These are phyloP conservation scores for Spiromastix sp. DNA, from an alignment of 2,329 filamentous ascomycete genomes.

Conservation along the genomic window DNA sequence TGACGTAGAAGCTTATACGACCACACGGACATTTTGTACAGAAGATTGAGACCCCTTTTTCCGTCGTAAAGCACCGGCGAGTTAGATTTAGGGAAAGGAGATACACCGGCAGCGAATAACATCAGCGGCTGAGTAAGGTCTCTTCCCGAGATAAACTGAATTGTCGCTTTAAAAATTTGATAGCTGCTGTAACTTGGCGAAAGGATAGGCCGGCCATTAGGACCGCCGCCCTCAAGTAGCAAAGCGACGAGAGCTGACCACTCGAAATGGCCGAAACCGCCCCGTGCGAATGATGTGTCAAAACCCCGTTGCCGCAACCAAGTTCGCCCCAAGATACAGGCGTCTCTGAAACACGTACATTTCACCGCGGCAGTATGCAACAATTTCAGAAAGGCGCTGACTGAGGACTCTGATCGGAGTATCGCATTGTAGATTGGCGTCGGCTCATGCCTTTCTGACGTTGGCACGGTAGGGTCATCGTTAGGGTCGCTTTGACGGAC, in stretches of 20 bases:
- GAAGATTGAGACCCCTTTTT: constrained; percentile 61
- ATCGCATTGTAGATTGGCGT: constrained; percentile 88
- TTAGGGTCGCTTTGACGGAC: constrained; percentile 47
- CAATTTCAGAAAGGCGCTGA: constrained; percentile 63
- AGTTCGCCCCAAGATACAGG: constrained; percentile 72
- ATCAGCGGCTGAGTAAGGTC: constrained; percentile 61
- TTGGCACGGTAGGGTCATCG: constrained; percentile 31
- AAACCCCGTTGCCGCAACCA: constrained; percentile 89
- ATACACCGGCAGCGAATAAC: constrained; percentile 24
- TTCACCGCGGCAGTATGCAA: constrained; percentile 59
- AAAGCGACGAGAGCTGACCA: constrained; percentile 75
- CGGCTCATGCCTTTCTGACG: constrained; percentile 23
- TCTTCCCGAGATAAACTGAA: constrained; percentile 74
- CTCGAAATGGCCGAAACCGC: constrained; percentile 89
- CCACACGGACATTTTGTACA: constrained; percentile 86
- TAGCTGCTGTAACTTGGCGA: constrained; percentile 78
- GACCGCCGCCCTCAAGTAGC: constrained; percentile 65
- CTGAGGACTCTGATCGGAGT: constrained; percentile 64
- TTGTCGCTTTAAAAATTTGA: constrained; percentile 83
- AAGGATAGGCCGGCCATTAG: constrained; percentile 59
- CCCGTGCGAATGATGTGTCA: constrained; percentile 54
- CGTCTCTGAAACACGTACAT: constrained; percentile 66
- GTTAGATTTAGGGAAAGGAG: constrained; percentile 24
- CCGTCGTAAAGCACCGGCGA: constrained; percentile 72
- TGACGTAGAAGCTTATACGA: constrained; percentile 64